Base-by-base conservation (phyloP, 257 asterid species). In the Paraleonurus japonicus region DNA sequence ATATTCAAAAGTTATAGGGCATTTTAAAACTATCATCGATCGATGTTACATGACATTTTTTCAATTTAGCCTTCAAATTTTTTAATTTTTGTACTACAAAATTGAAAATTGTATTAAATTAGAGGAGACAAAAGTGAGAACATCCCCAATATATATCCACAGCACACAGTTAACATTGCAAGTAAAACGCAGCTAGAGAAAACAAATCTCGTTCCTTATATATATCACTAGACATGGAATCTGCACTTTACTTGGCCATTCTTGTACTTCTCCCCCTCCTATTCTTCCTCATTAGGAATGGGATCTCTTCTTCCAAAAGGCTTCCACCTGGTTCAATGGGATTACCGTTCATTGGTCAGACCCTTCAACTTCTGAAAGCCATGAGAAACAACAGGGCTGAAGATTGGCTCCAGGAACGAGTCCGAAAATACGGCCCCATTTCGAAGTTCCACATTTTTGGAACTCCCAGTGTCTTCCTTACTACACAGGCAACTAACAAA, bases 401-500 rank as follows among this genome's bases (percentile, higher is more conserved):
- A 41, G 57, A 20, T 7, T 64, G 69, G 69, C 60, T 70, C 28
- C 67, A 41, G 11, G 60, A 41, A 11, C 28, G 75, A 7, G 67
- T 33, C 68, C 75, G 68, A 1, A 58, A 43, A 41, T 27, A 70
- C 45, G 75, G 75, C n/a, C 76, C 69, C 6, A 19, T 71, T 20
- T 71, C 76, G 0, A 71, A 71, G 69, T 22, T 71, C 5, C 26
- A 51, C 26, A 1, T 51, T 0, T 51, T 51, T 6, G 59, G 27
- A 17, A 51, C 13, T 7, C 59, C 59, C 24, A 17, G 5, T 0
- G 59, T 51, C 5, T 51, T 51, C 26, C 59, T 51, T 19, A 0
- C 7, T 1, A 27, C 27, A 7, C 59, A 51, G 8, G 59, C 26
- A 7, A 20, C 26, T 0, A 17, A 51, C 20, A 51, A 51, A 19